These are phyloP conservation scores for Coelastrella sp. DNA, from an alignment of 139 green algal species.

Conservation along the genomic window DNA sequence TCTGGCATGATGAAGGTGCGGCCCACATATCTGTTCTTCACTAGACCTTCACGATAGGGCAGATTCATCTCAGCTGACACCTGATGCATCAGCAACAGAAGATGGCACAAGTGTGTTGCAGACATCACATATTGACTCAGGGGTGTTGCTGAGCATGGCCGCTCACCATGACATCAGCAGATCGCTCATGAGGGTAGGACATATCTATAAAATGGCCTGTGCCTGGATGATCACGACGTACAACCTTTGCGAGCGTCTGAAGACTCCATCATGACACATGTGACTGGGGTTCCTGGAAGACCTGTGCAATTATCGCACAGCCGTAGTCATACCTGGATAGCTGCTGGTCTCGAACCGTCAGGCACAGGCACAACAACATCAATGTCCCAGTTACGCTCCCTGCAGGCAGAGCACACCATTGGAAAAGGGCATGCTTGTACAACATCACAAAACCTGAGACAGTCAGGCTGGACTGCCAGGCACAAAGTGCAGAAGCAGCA, in stretches of 20 bases:
- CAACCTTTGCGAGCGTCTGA: no score
- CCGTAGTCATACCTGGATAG: constrained; percentile 81
- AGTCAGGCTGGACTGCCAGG: not conserved
- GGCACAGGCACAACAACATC: constrained; percentile 96
- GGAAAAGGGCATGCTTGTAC: not conserved
- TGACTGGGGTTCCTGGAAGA: no score
- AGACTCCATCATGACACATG: no score
- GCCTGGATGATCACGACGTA: no score
- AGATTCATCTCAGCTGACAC: constrained; percentile 81
- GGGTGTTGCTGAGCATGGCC: no score
- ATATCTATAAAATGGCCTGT: no score
- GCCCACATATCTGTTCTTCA: constrained; percentile 98
- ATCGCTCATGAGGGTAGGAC: no score
- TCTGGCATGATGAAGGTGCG: constrained; percentile 99
- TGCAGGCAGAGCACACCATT: constrained; percentile 40
- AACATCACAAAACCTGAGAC: not conserved
- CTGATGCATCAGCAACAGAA: not conserved
- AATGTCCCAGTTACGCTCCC: constrained; percentile 85
- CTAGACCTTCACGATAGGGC: constrained; percentile 96
- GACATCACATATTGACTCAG: not conserved
- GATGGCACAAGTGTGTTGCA: not conserved
- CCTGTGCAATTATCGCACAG: no score
- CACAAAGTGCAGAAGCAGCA: not conserved
- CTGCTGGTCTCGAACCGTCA: constrained; percentile 89
- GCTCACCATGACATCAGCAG: no score